Evolutionary conservation across 257 asterid species (phyloP).

Genomic region (Plectranthus barbatus): DNA sequence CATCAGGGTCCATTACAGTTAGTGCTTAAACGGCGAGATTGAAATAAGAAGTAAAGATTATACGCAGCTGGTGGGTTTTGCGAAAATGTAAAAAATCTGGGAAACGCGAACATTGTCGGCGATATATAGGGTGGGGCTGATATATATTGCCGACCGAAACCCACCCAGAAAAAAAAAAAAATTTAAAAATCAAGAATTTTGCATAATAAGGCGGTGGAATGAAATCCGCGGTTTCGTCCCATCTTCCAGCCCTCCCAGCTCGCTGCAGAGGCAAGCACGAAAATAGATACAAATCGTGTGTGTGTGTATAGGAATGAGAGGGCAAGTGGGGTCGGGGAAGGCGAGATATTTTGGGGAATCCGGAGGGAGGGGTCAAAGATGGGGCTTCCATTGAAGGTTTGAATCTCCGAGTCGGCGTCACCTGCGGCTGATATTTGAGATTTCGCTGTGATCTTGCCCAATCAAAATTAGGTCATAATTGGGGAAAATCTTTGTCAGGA

Average conservation of each 20-base stretch:
- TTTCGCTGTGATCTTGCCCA: slow-evolving; percentile 1
- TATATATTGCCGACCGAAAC: slow-evolving; percentile 32
- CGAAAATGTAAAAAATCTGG: background rate
- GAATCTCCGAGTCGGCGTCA: slow-evolving; percentile 14
- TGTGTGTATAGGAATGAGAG: background rate
- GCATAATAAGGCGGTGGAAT: slow-evolving; percentile 46
- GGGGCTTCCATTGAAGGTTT: slow-evolving; percentile 10
- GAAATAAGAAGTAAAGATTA: background rate
- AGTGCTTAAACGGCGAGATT: background rate
- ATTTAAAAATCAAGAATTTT: background rate
- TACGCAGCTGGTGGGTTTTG: background rate
- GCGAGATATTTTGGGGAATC: slow-evolving; percentile 28
- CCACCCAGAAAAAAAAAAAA: background rate
- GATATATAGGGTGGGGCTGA: slow-evolving; percentile 13
- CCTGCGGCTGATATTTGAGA: slow-evolving; percentile 3
- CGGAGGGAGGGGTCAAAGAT: no score
- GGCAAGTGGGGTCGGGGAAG: slow-evolving; percentile 12
- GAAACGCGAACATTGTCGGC: slow-evolving; percentile 19
- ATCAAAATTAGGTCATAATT: background rate
- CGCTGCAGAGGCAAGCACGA: background rate
- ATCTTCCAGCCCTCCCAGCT: slow-evolving; percentile 5
- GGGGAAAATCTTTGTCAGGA: background rate
- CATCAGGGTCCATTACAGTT: slow-evolving; percentile 32
- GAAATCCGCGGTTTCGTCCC: slow-evolving; percentile 12
- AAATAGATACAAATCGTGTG: background rate